A percentile compares a stretch with the other conserved stretches of the same genome.
These are phyloP conservation scores for Penicillium rolfsii DNA, from an alignment of 2,329 filamentous ascomycete genomes.

Conservation along the genomic window DNA sequence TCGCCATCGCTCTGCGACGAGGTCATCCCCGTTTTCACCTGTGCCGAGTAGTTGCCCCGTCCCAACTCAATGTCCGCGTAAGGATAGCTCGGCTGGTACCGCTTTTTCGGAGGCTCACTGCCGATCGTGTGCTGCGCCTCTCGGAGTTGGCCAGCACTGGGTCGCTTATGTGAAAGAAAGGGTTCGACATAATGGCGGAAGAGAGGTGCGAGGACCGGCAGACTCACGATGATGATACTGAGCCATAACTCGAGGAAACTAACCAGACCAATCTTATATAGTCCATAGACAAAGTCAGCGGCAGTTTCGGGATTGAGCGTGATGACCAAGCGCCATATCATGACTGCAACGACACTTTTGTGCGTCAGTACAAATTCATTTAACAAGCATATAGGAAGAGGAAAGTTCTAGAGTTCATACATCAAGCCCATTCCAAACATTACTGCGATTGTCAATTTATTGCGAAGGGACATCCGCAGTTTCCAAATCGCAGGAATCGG, in stretches of 20 bases:
- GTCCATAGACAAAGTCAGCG: conserved; percentile 12
- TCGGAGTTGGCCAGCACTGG: conserved; percentile 6
- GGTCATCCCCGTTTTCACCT: conserved; percentile 9
- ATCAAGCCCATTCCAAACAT: conserved; percentile 20
- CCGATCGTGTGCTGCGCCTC: conserved; percentile 16
- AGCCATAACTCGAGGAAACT: conserved; percentile 19
- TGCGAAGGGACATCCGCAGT: conserved; percentile 17
- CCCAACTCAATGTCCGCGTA: conserved; percentile 12
- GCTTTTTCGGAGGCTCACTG: conserved; percentile 8
- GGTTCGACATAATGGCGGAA: conserved; percentile 17
- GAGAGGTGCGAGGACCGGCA: conserved; percentile 14
- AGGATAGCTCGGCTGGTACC: not conserved
- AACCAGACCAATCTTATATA: conserved; percentile 14
- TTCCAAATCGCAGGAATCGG: conserved; percentile 18
- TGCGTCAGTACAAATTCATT: not conserved
- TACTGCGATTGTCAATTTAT: conserved; percentile 13
- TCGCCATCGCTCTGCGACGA: conserved; percentile 9
- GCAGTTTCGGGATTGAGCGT: conserved; percentile 10
- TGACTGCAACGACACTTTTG: conserved; percentile 13
- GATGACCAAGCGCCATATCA: conserved; percentile 15
- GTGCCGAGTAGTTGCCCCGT: conserved; percentile 9
- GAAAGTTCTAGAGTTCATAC: not conserved
- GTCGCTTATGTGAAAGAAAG: conserved; percentile 7
- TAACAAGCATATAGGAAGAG: too few species aligned
- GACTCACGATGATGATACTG: conserved; percentile 17